Conservation (phyloP, 2,329 filamentous ascomycete genomes). For the Cyphellophora attinorum region DNA sequence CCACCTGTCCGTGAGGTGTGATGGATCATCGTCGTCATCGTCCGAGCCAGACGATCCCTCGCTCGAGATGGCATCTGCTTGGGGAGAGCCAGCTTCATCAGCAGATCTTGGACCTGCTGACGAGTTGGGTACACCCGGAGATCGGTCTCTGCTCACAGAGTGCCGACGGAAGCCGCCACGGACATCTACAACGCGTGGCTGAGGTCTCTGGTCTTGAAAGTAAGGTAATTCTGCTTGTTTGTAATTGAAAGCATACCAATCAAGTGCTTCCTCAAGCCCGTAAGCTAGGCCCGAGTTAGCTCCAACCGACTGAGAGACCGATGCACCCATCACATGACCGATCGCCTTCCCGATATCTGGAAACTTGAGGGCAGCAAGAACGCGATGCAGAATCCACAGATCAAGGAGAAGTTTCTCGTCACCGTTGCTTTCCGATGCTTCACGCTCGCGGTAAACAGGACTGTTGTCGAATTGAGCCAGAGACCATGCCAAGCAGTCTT, state of each 20-base stretch:
- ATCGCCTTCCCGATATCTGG: slow-evolving; percentile 56
- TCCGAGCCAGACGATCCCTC: too few species aligned
- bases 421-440: too few species aligned
- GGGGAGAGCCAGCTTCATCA: too few species aligned
- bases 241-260: slow-evolving; percentile 81
- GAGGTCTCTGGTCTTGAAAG: slow-evolving; percentile 44
- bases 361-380: slow-evolving; percentile 61
- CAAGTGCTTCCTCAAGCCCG: slow-evolving; percentile 78
- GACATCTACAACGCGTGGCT: too few species aligned
- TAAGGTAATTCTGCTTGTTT: slow-evolving; percentile 58
- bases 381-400: slow-evolving; percentile 75
- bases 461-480: too few species aligned
- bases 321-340: slow-evolving; percentile 57
- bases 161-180: too few species aligned
- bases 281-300: slow-evolving; percentile 60
- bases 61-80: too few species aligned
- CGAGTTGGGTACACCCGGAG: too few species aligned
- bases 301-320: slow-evolving; percentile 46
- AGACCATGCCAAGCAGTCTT: too few species aligned
- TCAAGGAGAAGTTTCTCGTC: slow-evolving; percentile 54
- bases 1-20: slow-evolving; percentile 66
- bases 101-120: too few species aligned
- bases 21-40: slow-evolving; percentile 39
- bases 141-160: too few species aligned
- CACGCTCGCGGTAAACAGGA: too few species aligned